Percentiles rank a stretch among this genome's conserved stretches.
Evolutionary conservation across 495 filamentous ascomycete genomes (phyloP).

Genomic region (Hypoxylon lienhwacheense): DNA sequence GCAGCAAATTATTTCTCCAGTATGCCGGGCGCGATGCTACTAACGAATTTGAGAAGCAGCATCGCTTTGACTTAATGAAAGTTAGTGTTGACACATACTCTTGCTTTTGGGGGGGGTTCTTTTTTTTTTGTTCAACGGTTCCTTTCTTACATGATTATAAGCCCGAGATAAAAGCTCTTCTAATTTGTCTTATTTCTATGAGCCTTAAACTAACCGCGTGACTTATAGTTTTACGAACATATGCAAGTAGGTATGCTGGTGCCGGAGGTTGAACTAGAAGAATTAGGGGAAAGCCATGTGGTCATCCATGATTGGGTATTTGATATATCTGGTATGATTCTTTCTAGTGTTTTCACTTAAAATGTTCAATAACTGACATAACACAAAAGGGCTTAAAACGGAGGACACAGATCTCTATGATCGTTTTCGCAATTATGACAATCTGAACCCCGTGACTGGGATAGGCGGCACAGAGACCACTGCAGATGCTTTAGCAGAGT

Average conservation of each 20-base stretch:
- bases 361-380: background rate
- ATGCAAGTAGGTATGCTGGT: conserved; percentile 16
- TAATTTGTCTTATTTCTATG: no score
- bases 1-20: background rate
- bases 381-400: background rate
- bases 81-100: conserved; percentile 3
- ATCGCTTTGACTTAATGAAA: conserved; percentile 1
- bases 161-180: no score
- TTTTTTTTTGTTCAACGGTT: no score
- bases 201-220: background rate
- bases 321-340: conserved; percentile 9
- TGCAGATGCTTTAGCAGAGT: background rate
- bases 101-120: no score
- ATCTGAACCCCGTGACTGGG: background rate
- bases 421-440: background rate
- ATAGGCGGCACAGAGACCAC: background rate
- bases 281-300: background rate
- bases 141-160: no score
- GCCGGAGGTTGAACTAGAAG: background rate
- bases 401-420: background rate
- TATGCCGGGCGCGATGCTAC: conserved; percentile 8
- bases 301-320: conserved; percentile 15
- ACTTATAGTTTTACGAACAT: background rate
- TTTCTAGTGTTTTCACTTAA: background rate
- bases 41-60: background rate